phyloP scores from a whole-genome alignment of 1,284 basidiomycete genomes.

The Bondarzewia mesenterica region DNA sequence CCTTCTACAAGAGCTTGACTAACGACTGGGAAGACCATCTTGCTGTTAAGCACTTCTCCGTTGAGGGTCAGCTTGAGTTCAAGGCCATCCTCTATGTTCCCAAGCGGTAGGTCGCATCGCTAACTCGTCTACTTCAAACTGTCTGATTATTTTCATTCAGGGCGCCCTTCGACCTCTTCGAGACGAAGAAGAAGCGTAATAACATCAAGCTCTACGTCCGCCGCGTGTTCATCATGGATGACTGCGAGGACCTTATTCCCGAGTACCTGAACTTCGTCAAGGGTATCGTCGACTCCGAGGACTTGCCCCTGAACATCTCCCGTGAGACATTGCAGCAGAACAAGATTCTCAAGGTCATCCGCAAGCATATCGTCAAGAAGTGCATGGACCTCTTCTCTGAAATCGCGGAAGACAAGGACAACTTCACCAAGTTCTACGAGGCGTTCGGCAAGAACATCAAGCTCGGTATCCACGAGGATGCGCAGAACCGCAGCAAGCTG shows the following conservation, averaged over 20 bases:
- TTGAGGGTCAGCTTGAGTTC: conserved; percentile 99
- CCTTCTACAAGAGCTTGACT: conserved; percentile 99
- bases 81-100: conserved; percentile 98
- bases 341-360: conserved; percentile 99
- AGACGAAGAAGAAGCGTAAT: conserved; percentile 99
- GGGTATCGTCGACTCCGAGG: conserved; percentile 99
- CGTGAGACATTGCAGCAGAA: conserved; percentile 99
- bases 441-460: conserved; percentile 97
- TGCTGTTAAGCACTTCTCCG: conserved; percentile 99
- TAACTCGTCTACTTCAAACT: neutral
- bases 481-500: conserved; percentile 98
- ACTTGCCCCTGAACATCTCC: conserved; percentile 99
- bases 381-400: conserved; percentile 92
- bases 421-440: conserved; percentile 96
- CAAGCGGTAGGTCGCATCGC: conserved; percentile 64
- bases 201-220: conserved; percentile 99
- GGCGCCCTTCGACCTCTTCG: conserved; percentile 98
- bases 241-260: conserved; percentile 99
- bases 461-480: conserved; percentile 99
- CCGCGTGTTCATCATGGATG: conserved; percentile 99
- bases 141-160: conserved; percentile 28
- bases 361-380: conserved; percentile 99
- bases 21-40: conserved; percentile 99
- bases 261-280: conserved; percentile 99
- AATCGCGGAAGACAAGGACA: conserved; percentile 99